Evolutionary conservation across 2,329 filamentous ascomycete genomes (phyloP), one percentile per base, ranked within the genome.

Genomic region (Aspergillus melleus): DNA sequence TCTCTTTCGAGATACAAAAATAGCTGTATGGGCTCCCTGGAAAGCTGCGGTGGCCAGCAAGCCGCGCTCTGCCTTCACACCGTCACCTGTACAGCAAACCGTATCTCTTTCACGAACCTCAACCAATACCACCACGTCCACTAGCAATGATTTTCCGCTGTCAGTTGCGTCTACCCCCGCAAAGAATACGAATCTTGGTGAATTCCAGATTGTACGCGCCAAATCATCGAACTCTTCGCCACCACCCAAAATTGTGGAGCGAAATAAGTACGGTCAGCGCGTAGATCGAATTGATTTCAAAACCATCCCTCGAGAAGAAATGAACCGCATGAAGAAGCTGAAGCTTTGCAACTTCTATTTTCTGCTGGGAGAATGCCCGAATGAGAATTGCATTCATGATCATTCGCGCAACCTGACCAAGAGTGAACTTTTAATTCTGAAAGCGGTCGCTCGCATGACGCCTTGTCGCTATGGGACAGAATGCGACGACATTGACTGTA

Each of bases 341-440:
- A 88, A 88, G 69, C 73, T 87, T 59, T 88, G 86, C 77, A 88
- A 88, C 66, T 81, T 85, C 58, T 81, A 85, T 68, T 87, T 83
- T 67, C 77, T 88, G 24, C 81, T 85, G 49, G 77, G 80, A 30
- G 83, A 84, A 63, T 88, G 86, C 64, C 81, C 84, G 5, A 84
- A 82, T 64, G 77, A 79, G 49, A 77, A 79, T 19, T 88, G 86
- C 67, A 75, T 77, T 57, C 76, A 79, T 61, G 83, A 83, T 9
- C 85, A 88, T 70, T 74, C 80, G 36, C 81, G 83, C 69, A 81
- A 82, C 60, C 77, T 86, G 39, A 82, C 76, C n/a, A 77, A 77
- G 53, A 76, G 77, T 32, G 85, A 88, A 66, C 70, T 83, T 53
- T 76, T 79, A 20, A 81, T 81, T n/a, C 73, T 88, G 57, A 80